Percentiles rank a stretch among this genome's conserved stretches.
These are phyloP conservation scores for Candida neerlandica DNA, from an alignment of 1,139 yeast genomes.

Conservation along the genomic window DNA sequence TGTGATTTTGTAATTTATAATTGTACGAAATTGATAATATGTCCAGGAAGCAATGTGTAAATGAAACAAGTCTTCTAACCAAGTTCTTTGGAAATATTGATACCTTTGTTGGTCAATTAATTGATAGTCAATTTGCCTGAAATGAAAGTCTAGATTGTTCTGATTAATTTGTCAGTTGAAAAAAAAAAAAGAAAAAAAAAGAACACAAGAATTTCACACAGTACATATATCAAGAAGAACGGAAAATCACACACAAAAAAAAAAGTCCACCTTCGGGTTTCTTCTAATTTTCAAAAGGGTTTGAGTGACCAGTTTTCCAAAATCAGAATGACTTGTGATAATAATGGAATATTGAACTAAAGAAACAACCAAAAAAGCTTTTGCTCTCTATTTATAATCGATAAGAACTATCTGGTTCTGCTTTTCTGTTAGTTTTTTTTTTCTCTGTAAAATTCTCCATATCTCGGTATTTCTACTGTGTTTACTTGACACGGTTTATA, in stretches of 20 bases:
- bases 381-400: neutral
- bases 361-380: neutral
- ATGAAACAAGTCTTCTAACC: neutral
- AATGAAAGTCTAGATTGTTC: constrained; percentile 3
- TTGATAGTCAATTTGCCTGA: neutral
- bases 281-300: neutral
- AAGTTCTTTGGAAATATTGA: neutral
- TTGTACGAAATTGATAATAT: neutral
- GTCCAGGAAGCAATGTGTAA: neutral
- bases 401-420: neutral
- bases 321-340: neutral
- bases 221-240: no score
- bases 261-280: constrained; percentile 2
- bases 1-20: neutral
- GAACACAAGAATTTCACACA: constrained; percentile 1
- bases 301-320: constrained; percentile 1
- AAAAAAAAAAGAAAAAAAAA: neutral
- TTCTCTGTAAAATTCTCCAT: neutral
- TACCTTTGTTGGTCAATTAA: neutral
- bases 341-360: neutral
- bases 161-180: constrained; percentile 7
- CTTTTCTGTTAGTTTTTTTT: neutral
- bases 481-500: neutral
- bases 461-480: neutral
- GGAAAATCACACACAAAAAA: neutral